Percentiles rank a stretch among this genome's conserved stretches.
These are phyloP conservation scores for Blepharisma stoltei DNA, from an alignment of 73 alveolate species.

Conservation along the genomic window DNA sequence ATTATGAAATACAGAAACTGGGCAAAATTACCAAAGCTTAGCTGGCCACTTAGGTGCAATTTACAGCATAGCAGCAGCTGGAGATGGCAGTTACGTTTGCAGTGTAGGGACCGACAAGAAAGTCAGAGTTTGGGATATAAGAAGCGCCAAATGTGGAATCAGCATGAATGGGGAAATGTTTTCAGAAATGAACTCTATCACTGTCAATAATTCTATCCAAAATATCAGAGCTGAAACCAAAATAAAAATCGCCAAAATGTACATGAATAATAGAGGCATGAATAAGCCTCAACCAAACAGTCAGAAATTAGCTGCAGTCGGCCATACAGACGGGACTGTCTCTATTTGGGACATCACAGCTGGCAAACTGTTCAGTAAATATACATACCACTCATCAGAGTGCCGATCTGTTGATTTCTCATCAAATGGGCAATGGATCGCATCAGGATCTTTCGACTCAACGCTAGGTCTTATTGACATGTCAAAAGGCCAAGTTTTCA, in stretches of 20 bases:
- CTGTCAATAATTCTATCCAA: constrained; percentile 32
- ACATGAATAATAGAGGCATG: not conserved
- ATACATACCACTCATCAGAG: constrained; percentile 43
- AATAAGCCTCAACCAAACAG: not conserved
- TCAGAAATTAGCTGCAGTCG: constrained; percentile 39
- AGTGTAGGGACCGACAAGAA: constrained; percentile 91
- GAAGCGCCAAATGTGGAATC: constrained; percentile 55
- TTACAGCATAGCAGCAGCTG: constrained; percentile 75
- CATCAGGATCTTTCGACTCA: constrained; percentile 51
- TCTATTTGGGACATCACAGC: constrained; percentile 52
- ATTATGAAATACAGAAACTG: constrained; percentile 95
- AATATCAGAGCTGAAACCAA: not conserved
- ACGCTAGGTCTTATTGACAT: constrained; percentile 38
- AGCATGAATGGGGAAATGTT: constrained; percentile 47
- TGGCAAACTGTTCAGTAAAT: constrained; percentile 32
- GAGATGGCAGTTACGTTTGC: constrained; percentile 86
- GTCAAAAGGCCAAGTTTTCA: constrained; percentile 31
- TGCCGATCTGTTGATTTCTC: constrained; percentile 65
- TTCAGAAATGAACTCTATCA: constrained; percentile 72
- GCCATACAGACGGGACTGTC: constrained; percentile 56
- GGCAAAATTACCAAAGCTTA: constrained; percentile 65
- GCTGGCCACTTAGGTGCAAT: constrained; percentile 87
- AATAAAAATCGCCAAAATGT: constrained; percentile 5
- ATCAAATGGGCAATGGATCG: constrained; percentile 48
- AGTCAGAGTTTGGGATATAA: constrained; percentile 93